Evolutionary conservation across 805 yeast species (phyloP), one percentile per base, ranked within the genome.

Genomic region (Maudiozyma serrabonitensis): DNA sequence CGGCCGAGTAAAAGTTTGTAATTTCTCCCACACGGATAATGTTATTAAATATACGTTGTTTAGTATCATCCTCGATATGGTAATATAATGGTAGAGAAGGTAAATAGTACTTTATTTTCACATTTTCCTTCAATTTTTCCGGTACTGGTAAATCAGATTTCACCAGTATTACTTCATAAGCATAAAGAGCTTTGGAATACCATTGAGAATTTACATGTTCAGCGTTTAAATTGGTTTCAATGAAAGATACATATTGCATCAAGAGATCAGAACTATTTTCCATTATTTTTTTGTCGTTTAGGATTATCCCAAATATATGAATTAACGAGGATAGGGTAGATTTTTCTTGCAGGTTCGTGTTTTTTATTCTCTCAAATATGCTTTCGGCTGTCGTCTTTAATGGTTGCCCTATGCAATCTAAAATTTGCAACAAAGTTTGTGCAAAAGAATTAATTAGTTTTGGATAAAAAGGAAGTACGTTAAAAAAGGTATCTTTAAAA

Each of bases 151-250:
- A 66, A 34, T 72, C 73, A 2, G 78, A 69, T 41, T 71, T 75
- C 1, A 81, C 70, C 41, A 85, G 57, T 3, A 81, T 64, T 35
- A 75, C 76, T 49, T 81, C 86, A 43, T 80, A 70, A 4, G 81
- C 73, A 25, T 73, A 63, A 35, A 87, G 60, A 0, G 80, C 78
- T 50, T 76, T 71, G 0, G 83, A 75, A 56, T 80, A 79, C 83
- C 87, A 87, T 15, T 72, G 70, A 26, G 70, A 59, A 52, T 76
- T 73, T 2, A 66, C 66, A 50, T 62, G 59, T 38, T 70, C 71
- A 2, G 72, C 65, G 1, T 55, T 62, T 11, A 79, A 52, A 2
- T 69, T 67, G 1, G 58, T 63, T 12, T 67, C 58, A 31, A 80
- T 58, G 35, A 70, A 70, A 0, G 55, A 45, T 3, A 73, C 52